Evolutionary conservation across 148 eudicot genomes (phyloP).

Genomic region (Arbutus unedo): DNA sequence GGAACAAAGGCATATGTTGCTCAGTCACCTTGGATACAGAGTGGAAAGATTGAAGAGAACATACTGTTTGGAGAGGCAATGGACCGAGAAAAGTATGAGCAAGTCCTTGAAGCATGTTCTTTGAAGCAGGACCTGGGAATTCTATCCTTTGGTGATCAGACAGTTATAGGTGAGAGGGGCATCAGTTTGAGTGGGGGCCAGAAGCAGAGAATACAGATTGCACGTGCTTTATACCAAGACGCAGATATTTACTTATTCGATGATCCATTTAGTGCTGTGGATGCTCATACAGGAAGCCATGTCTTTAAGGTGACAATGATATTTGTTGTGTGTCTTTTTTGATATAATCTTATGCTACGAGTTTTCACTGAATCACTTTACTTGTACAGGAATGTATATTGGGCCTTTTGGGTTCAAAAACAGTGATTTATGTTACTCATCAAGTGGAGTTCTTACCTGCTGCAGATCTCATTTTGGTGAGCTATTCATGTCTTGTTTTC

Average conservation of each 20-base stretch:
- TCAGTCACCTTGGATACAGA: conserved; percentile 62
- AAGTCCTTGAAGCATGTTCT: conserved; percentile 54
- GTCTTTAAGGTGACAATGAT: conserved; percentile 44
- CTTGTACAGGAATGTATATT: conserved; percentile 49
- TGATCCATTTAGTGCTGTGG: conserved; percentile 71
- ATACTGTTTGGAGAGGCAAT: conserved; percentile 45
- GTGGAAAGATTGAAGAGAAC: conserved; percentile 56
- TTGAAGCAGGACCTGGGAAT: conserved; percentile 46
- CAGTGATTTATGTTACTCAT: conserved; percentile 57
- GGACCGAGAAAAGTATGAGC: conserved; percentile 41
- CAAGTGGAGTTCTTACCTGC: conserved; percentile 57
- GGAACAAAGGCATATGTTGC: conserved; percentile 55
- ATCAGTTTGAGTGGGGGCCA: conserved; percentile 73
- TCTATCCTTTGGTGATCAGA: conserved; percentile 47
- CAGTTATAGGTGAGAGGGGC: conserved; percentile 60
- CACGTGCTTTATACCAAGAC: conserved; percentile 53
- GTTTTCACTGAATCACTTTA: not conserved
- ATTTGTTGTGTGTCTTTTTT: not conserved
- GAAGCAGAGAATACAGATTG: conserved; percentile 62
- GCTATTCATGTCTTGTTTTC: conserved; percentile 17
- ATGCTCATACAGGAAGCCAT: conserved; percentile 67
- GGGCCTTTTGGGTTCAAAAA: conserved; percentile 42
- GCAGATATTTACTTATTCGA: conserved; percentile 58
- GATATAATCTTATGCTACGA: not conserved
- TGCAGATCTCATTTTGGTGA: conserved; percentile 63